Evolutionary conservation across 225 moss, liverwort and hornwort species (phyloP), one percentile per base, ranked within the genome.

Genomic region (Polytrichum commune): DNA sequence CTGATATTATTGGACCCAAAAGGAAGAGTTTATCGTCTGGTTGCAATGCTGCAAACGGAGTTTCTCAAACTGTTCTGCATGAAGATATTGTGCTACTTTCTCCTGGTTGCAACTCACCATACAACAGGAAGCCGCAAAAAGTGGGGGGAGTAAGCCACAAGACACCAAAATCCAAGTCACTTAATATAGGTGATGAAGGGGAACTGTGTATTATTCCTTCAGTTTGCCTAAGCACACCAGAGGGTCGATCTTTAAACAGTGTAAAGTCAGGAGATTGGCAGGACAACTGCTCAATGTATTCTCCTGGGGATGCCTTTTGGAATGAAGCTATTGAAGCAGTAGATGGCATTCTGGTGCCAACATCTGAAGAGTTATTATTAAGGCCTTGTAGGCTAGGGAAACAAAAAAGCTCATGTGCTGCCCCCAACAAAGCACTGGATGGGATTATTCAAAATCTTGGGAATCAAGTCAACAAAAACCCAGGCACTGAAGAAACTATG

Each of bases 301-400:
- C 95, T 29, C 97, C 94, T 54, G 92, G 97, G 55, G 97, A 94
- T 79, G 97, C 91, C 25, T 98, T 98, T 69, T 98, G 97, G 97
- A 78, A 98, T 85, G 97, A 98, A 79, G 94, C 95, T 33, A 90
- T 98, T 75, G 90, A 95, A 75, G 75, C 87, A 75, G 91, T 78
- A 38, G 84, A 80, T 27, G 81, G 77, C 66, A 75, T 93, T 60
- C 77, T 95, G 72, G 85, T 91, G 69, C 74, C 91, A 66, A 87
- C 83, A 63, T 54, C 22, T 38, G 78, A 70, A 70, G 38, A 60
- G 53, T 62, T 33, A 19, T 30, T 62, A 18, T 64, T 70, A 26
- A 78, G 76, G 53, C 63, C 75, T 70, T 69, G 38, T 26, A 80
- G 80, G 70, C 66, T 73, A 60, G 77, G 68, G 25, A 75, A 76